phyloP scores from a whole-genome alignment of 2,329 filamentous ascomycete genomes.

The Calonectria pteridis region DNA sequence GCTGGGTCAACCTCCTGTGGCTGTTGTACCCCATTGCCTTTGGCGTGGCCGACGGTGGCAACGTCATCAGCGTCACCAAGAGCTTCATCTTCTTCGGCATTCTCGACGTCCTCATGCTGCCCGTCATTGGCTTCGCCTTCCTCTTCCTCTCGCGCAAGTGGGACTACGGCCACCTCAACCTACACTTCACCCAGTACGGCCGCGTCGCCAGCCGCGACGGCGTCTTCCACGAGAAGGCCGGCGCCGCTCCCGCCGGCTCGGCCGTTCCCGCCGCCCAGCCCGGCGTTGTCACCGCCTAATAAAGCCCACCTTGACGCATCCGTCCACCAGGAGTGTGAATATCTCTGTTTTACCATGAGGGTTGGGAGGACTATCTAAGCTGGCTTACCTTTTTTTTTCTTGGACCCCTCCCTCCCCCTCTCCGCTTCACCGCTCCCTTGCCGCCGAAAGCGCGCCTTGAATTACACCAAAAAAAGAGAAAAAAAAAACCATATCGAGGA shows the following conservation, averaged over 20 bases:
- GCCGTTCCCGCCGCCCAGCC: constrained; percentile 19
- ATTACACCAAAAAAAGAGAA: neutral
- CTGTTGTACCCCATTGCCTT: constrained; percentile 68
- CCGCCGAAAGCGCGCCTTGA: neutral
- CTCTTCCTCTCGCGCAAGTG: constrained; percentile 60
- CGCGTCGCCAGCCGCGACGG: constrained; percentile 57
- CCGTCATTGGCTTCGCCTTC: constrained; percentile 57
- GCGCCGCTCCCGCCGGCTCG: constrained; percentile 28
- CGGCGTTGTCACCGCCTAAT: neutral
- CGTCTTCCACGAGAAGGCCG: constrained; percentile 61
- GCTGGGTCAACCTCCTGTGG: constrained; percentile 65
- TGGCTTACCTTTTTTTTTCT: neutral
- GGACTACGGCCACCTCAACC: constrained; percentile 64
- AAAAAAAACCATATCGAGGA: neutral
- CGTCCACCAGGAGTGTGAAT: neutral
- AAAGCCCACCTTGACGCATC: no score
- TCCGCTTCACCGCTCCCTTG: neutral
- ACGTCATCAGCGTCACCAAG: constrained; percentile 60
- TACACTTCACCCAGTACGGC: constrained; percentile 68
- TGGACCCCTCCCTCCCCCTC: no score
- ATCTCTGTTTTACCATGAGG: neutral
- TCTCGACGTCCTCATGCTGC: constrained; percentile 62
- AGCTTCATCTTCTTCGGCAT: constrained; percentile 66
- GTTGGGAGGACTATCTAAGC: neutral
- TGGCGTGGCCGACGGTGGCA: constrained; percentile 64